phyloP scores from a whole-genome alignment of 2,329 filamentous ascomycete species.

The Penicillium sp. region DNA sequence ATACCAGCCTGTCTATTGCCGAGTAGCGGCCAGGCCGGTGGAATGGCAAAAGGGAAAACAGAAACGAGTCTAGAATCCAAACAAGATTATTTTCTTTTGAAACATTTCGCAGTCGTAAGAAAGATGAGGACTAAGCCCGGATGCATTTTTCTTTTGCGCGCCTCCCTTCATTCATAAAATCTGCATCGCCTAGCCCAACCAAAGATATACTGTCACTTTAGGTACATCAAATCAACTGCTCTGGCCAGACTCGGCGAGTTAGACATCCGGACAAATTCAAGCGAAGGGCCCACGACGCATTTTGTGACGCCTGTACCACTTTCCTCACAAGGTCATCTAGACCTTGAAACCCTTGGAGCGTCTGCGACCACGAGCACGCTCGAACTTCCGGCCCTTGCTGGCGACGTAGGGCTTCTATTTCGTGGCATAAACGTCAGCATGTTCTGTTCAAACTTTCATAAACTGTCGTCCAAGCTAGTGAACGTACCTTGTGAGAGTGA shows the following conservation, averaged over 20 bases:
- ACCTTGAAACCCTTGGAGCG: slow-evolving; percentile 99
- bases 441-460: neutral
- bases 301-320: slow-evolving; percentile 14
- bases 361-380: slow-evolving; percentile 98
- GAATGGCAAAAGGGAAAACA: slow-evolving; percentile 1
- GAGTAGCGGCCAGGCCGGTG: neutral
- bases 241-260: slow-evolving; percentile 17
- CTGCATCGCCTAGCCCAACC: slow-evolving; percentile 20
- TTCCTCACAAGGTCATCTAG: slow-evolving; percentile 54
- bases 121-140: slow-evolving; percentile 27
- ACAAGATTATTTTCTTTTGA: slow-evolving; percentile 16
- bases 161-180: slow-evolving; percentile 25
- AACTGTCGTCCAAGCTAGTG: neutral
- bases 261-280: slow-evolving; percentile 14
- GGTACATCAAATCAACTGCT: slow-evolving; percentile 25
- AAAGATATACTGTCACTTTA: slow-evolving; percentile 21
- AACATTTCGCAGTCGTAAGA: slow-evolving; percentile 26
- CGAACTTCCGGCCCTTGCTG: slow-evolving; percentile 99
- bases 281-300: slow-evolving; percentile 12
- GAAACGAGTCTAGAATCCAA: slow-evolving; percentile 6
- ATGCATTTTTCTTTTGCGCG: slow-evolving; percentile 28
- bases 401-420: slow-evolving; percentile 89
- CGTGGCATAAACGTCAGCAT: slow-evolving; percentile 17
- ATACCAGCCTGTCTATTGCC: slow-evolving; percentile 46
- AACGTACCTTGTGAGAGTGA: slow-evolving; percentile 88